Evolutionary conservation across 495 filamentous ascomycete species (phyloP), one percentile per base, ranked within the genome.

Genomic region (Pseudomonodictys pantanalensis): DNA sequence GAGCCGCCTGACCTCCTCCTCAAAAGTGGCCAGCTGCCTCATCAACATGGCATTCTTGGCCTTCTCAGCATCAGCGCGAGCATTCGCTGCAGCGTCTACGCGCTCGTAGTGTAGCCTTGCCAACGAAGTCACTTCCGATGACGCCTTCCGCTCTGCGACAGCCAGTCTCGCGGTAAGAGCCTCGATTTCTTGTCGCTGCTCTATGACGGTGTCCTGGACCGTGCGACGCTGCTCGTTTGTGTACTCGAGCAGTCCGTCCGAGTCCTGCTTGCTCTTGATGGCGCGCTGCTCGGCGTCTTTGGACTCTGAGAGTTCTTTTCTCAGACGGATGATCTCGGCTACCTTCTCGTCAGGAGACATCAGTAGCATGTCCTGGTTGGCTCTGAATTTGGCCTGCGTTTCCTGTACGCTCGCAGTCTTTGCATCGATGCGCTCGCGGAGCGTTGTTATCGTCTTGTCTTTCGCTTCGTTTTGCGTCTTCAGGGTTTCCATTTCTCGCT

Each of bases 301-400:
- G 3, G 29, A 12, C 22, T 58, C 42, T 9, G n/a, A 25, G 4
- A 64, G 22, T 12, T 51, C 46, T n/a, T 51, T 48, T 2, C 26
- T 25, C 0, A 65, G 42, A 3, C 28, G 18, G 12, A 35, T 17
- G 22, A 54, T 46, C 17, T 57, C 50, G 10, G 52, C 47, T 1
- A 58, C 12, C 17, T 62, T 62, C 1, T 39, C 26, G 45, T 66
- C 58, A 8, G 26, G 15, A 17, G 63, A 66, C 1, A 51, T 9
- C 17, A 58, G 17, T 15, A 42, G 45, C 2, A 25, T 22, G n/a
- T 24, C 24, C 15, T 60, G 38, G 28, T 43, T 22, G 3, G 46
- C 32, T 1, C 38, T 26, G 26, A 50, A 29, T 28, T 50, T 6
- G 8, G 35, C 26, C 9, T 38, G 25, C 8, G 50, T 3, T 15